phyloP scores from a whole-genome alignment of 2,329 filamentous ascomycete genomes.

The Thielaviopsis euricoi region DNA sequence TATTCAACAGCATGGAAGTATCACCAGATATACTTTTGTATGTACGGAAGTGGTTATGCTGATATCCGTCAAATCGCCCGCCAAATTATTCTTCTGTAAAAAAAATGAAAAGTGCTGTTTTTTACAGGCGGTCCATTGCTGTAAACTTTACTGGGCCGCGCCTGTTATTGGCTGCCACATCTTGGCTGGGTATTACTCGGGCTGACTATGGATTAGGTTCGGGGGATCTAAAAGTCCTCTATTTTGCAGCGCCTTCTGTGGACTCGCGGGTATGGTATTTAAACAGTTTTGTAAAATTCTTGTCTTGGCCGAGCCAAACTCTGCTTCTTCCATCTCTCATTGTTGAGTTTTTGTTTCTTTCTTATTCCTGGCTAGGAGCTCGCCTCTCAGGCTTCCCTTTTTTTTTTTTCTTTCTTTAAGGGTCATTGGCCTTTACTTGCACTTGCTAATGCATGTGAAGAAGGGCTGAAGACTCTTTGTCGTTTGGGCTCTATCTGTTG shows the following conservation, averaged over 20 bases:
- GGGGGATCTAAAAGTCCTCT: not conserved
- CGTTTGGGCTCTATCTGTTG: not conserved
- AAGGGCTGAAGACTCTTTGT: not conserved
- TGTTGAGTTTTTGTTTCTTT: not conserved
- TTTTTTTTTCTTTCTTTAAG: not conserved
- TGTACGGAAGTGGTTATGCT: no score
- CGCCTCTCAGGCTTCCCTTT: no score
- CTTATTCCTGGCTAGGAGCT: no score
- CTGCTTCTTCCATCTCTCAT: not conserved
- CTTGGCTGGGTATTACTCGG: not conserved
- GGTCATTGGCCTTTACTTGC: conserved; percentile 2
- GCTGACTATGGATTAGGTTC: not conserved
- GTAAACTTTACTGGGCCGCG: not conserved
- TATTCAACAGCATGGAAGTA: not conserved
- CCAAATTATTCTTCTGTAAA: no score
- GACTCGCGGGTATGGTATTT: not conserved
- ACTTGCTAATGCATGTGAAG: not conserved
- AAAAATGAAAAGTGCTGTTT: no score
- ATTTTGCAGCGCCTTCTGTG: not conserved
- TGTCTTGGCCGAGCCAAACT: not conserved
- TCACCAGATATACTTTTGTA: not conserved
- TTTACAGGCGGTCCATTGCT: not conserved
- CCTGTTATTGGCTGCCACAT: no score
- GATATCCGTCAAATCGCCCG: no score
- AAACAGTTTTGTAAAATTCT: not conserved